Percentiles rank a stretch among this genome's conserved stretches.
Conservation (phyloP, 1,284 basidiomycete genomes). For the Coniophora puteana region DNA sequence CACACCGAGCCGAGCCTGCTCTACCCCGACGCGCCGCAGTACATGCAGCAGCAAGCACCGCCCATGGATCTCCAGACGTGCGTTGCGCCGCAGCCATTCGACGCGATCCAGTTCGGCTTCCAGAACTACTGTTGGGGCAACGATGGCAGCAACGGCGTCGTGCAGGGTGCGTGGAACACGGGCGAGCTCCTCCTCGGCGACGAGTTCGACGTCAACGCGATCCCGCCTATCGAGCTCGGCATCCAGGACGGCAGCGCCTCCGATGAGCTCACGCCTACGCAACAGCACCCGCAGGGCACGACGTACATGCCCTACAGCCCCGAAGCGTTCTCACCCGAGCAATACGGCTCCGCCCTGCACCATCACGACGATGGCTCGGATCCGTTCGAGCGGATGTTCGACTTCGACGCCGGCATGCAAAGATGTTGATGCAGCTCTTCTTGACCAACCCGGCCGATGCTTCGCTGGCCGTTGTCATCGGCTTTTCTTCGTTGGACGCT, state of each 20-base stretch:
- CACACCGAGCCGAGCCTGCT: conserved; percentile 15
- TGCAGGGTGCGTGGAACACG: conserved; percentile 27
- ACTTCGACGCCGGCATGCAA: conserved; percentile 31
- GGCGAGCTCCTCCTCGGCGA: conserved; percentile 35
- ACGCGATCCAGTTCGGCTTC: conserved; percentile 29
- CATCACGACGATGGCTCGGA: conserved; percentile 15
- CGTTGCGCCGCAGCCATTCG: conserved; percentile 11
- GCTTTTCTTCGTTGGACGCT: conserved; percentile 20
- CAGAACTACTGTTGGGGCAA: conserved; percentile 30
- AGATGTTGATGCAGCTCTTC: conserved; percentile 26
- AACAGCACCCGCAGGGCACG: conserved; percentile 12
- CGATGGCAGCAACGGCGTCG: conserved; percentile 14
- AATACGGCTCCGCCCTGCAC: conserved; percentile 24
- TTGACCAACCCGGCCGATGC: conserved; percentile 26
- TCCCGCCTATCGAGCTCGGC: conserved; percentile 45
- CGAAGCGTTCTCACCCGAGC: conserved; percentile 24
- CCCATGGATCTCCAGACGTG: conserved; percentile 17
- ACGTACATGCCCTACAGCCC: conserved; percentile 20
- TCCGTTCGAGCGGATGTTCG: conserved; percentile 28
- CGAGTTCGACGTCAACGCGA: conserved; percentile 43
- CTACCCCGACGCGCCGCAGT: conserved; percentile 16
- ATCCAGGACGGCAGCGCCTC: conserved; percentile 26
- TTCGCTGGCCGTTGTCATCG: conserved; percentile 32
- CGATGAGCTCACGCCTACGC: conserved; percentile 14
- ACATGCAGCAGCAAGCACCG: conserved; percentile 1